Evolutionary conservation across 768 basidiomycete species (phyloP).

Genomic region (button mushroom (Agaricus bisporus)): DNA sequence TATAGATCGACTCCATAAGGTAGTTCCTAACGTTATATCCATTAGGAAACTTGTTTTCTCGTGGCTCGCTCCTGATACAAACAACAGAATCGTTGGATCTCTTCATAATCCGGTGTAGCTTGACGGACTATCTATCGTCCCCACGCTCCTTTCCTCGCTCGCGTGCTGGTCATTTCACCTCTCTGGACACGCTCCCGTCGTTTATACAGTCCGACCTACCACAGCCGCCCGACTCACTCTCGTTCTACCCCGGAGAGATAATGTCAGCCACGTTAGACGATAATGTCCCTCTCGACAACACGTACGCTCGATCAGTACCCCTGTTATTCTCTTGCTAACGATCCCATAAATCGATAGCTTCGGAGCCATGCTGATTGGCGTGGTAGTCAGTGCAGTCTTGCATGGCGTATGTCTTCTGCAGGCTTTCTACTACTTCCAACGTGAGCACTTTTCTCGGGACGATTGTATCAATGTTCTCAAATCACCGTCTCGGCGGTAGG

Average conservation of each 20-base stretch:
- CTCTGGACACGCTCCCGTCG: background rate
- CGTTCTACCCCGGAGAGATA: too few species aligned
- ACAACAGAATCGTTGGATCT: background rate
- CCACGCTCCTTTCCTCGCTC: background rate
- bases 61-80: background rate
- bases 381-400: constrained; percentile 28
- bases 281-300: constrained; percentile 24
- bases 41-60: background rate
- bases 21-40: background rate
- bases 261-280: constrained; percentile 21
- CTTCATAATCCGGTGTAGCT: background rate
- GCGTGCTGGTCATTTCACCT: background rate
- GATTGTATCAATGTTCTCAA: background rate
- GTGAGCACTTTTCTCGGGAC: constrained; percentile 15
- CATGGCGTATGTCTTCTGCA: constrained; percentile 43
- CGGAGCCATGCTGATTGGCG: constrained; percentile 39
- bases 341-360: constrained; percentile 23
- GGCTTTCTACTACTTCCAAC: constrained; percentile 40
- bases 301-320: constrained; percentile 17
- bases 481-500: constrained; percentile 13
- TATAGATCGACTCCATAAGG: background rate
- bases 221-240: background rate
- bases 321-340: background rate
- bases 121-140: constrained; percentile 3
- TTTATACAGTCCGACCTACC: background rate